Conservation (phyloP, 306 rosid species). For the Trifolium repens region DNA sequence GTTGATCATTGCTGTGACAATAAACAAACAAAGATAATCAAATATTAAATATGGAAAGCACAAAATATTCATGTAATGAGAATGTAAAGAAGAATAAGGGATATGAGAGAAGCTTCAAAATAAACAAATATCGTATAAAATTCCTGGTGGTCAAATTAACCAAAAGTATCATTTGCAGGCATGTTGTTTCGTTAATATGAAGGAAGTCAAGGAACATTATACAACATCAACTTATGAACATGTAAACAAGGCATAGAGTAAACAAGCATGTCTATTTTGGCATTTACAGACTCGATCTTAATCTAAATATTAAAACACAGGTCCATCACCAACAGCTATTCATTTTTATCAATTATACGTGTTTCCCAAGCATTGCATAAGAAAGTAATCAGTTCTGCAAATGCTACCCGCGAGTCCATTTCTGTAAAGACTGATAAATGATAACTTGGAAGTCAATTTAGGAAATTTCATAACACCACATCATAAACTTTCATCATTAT, state of each 20-base stretch:
- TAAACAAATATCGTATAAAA: conserved; percentile 8
- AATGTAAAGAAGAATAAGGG: conserved; percentile 20
- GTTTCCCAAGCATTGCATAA: neutral
- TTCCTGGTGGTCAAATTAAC: conserved; percentile 7
- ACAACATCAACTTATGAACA: conserved; percentile 15
- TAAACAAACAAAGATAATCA: conserved; percentile 23
- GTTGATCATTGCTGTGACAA: conserved; percentile 14
- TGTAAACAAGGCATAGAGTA: neutral
- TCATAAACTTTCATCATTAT: neutral
- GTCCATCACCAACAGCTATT: conserved; percentile 5
- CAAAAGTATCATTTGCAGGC: conserved; percentile 2
- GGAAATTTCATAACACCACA: conserved; percentile 11
- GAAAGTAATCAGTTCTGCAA: conserved; percentile 1
- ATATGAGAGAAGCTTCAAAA: neutral
- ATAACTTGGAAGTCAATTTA: neutral
- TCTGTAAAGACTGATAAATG: neutral
- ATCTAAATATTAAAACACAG: conserved; percentile 16
- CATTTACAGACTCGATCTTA: conserved; percentile 13
- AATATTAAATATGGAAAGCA: conserved; percentile 35
- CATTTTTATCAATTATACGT: neutral
- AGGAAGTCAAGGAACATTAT: conserved; percentile 10
- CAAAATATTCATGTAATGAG: neutral
- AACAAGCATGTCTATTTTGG: conserved; percentile 6
- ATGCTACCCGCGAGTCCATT: conserved; percentile 10
- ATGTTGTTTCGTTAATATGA: neutral